Evolutionary conservation across 2,329 filamentous ascomycete genomes (phyloP), one percentile per base, ranked within the genome.

Genomic region (Aspergillus sp.): DNA sequence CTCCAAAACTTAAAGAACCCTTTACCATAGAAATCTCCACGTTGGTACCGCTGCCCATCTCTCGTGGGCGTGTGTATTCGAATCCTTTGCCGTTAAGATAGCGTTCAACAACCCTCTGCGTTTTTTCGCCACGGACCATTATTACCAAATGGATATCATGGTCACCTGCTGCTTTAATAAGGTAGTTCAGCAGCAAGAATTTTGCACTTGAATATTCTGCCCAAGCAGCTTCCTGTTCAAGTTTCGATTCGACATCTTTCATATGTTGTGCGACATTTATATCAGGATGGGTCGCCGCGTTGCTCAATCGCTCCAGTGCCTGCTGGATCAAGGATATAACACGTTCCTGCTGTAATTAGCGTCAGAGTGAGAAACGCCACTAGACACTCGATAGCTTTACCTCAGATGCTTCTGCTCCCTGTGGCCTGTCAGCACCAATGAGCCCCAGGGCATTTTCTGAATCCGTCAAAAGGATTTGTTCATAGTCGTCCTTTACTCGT

Each of bases 121-220:
- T 70, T 39, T 70, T 67, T 3, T 73, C 74, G 38, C 66, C 63
- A 59, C 71, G 68, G 5, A 72, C 68, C 59, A 74, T 71, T 34
- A 80, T 64, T 15, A 78, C 68, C 13, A 79, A 56, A 53, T 78
- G 76, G 12, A 75, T 61, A 48, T 76, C 72, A 50, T 68, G 63
- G 4, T 55, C 62, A 20, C 66, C 68, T 2, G 71, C 69, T 15
- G 71, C 59, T 42, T 78, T 70, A 26, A 78, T 69, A 13, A 79
- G 65, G 53, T 76, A 71, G n/a, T 74, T 73, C 4, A 80, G 67
- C 18, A 80, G 72, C 18, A 73, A 64, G 43, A 80, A 80, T 60
- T 80, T 80, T 9, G 76, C 71, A 48, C 78, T 78, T 7, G 75
- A 77, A 59, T 79, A 79, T 54, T 80, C 76, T 4, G 76, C 77